Base-by-base conservation (phyloP, 2,329 filamentous ascomycete genomes). In the Cyphellophora attinorum region DNA sequence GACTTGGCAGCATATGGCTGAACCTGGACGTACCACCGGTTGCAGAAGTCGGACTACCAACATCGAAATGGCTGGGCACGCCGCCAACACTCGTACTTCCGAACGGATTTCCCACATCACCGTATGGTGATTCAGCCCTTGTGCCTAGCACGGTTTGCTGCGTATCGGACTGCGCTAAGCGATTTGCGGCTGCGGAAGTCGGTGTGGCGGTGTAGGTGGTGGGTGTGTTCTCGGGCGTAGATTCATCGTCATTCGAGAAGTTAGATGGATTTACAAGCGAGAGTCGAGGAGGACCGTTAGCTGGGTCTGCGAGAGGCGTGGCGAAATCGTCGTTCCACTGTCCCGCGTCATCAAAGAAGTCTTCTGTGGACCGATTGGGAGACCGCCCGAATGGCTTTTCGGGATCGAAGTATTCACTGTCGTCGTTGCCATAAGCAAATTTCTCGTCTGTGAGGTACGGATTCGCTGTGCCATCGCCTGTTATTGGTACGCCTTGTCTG, bases 71-170 rank as follows among this genome's bases (percentile, higher is more conserved):
- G 27, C 43, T 43, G 2, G 43, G 45, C 10, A 49, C 45, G 10
- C 40, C 38, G 13, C 37, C 42, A 11, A 47, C 45, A 11, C 40
- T 42, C 34, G 44, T 45, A 5, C 19, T 14, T 19, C 38, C 28
- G 39, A 50, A 50, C 3, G 47, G 47, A 33, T 50, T 50, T 25
- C 45, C 47, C 13, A 37, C 34, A 29, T 47, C 44, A 29, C 40
- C 40, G 31, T 47, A 50, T 4, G 45, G 45, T 12, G 37, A 43
- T 13, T 46, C 40, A n/a, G n/a, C n/a, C n/a, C n/a, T n/a, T 8
- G 21, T 25, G 21, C 21, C 21, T 8, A 8, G 21, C 8, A 25
- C 21, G 8, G 21, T 25, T 8, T n/a, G 8, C n/a, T n/a, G 8
- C 10, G 27, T 15, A 6, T 35, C 40, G 10, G 14, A 17, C 5